phyloP scores from a whole-genome alignment of 1,139 yeast genomes.

The Kodamaea sp. region DNA sequence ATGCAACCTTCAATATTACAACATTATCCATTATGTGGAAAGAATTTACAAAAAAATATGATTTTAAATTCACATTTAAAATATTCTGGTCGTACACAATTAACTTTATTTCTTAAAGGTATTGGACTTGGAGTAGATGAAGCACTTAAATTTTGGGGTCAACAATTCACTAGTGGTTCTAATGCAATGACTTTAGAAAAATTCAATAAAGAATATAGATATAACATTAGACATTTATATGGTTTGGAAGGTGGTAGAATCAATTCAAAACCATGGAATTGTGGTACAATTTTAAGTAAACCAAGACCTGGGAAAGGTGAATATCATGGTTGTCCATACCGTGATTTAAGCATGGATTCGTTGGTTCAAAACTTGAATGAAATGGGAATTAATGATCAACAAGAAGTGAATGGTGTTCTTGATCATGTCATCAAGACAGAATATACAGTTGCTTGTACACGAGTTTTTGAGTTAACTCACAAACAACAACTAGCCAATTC shows the following conservation, averaged over 20 bases:
- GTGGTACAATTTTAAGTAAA: constrained; percentile 68
- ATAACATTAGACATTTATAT: constrained; percentile 82
- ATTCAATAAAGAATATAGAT: constrained; percentile 82
- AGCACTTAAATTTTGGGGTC: constrained; percentile 80
- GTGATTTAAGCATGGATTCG: constrained; percentile 65
- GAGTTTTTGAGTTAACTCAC: constrained; percentile 82
- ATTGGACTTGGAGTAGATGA: constrained; percentile 86
- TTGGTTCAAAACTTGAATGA: constrained; percentile 52
- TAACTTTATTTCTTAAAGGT: constrained; percentile 81
- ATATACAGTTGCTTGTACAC: constrained; percentile 83
- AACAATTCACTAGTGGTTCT: constrained; percentile 59
- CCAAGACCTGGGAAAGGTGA: constrained; percentile 73
- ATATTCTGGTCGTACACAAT: constrained; percentile 80
- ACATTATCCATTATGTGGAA: constrained; percentile 85
- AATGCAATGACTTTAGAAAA: constrained; percentile 57
- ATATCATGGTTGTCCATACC: constrained; percentile 90
- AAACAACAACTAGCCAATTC: constrained; percentile 38
- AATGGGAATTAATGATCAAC: constrained; percentile 69
- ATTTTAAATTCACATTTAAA: constrained; percentile 66
- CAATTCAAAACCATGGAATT: constrained; percentile 83
- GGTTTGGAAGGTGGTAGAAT: constrained; percentile 90
- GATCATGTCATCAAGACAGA: constrained; percentile 65
- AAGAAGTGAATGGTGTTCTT: constrained; percentile 56
- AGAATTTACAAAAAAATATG: constrained; percentile 60
- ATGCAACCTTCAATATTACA: constrained; percentile 50